phyloP scores from a whole-genome alignment of 1,139 yeast genomes.

The Keqinozyma sinolaborantium region DNA sequence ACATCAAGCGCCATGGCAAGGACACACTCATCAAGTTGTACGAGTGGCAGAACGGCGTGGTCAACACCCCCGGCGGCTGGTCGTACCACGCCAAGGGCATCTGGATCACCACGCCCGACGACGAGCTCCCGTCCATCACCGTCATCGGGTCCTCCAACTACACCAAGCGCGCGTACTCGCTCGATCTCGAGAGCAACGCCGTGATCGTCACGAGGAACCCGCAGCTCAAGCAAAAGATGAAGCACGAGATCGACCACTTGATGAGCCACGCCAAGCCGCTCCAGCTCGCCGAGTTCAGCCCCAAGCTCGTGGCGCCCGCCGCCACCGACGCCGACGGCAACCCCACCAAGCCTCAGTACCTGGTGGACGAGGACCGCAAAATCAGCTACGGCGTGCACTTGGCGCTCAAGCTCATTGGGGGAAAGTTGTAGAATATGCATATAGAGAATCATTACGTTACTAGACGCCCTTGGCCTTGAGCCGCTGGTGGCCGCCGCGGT shows the following conservation, averaged over 20 bases:
- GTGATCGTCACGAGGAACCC: constrained; percentile 69
- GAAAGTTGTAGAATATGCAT: constrained; percentile 54
- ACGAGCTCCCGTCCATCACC: constrained; percentile 62
- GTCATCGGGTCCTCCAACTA: constrained; percentile 92
- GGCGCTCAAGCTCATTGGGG: constrained; percentile 65
- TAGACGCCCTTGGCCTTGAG: constrained; percentile 1
- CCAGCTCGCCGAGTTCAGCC: constrained; percentile 55
- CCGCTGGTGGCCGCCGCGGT: background rate
- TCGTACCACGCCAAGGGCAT: constrained; percentile 98
- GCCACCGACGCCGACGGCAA: constrained; percentile 12
- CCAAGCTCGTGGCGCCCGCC: constrained; percentile 19
- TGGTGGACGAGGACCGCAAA: constrained; percentile 52
- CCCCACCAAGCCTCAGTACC: constrained; percentile 17
- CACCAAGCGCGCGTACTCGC: constrained; percentile 82
- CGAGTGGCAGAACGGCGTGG: constrained; percentile 89
- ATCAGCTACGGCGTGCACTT: constrained; percentile 58
- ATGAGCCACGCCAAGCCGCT: constrained; percentile 50
- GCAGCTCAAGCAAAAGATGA: constrained; percentile 54
- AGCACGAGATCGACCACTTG: constrained; percentile 61
- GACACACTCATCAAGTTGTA: constrained; percentile 49
- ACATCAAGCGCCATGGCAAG: constrained; percentile 44
- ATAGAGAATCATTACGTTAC: background rate
- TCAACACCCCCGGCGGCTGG: constrained; percentile 85
- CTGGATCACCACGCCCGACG: constrained; percentile 72
- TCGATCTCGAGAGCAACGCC: constrained; percentile 87